Percentiles rank a stretch among this genome's conserved stretches.
Evolutionary conservation across 148 eudicot genomes (phyloP).

Genomic region (Simmondsia chinensis): DNA sequence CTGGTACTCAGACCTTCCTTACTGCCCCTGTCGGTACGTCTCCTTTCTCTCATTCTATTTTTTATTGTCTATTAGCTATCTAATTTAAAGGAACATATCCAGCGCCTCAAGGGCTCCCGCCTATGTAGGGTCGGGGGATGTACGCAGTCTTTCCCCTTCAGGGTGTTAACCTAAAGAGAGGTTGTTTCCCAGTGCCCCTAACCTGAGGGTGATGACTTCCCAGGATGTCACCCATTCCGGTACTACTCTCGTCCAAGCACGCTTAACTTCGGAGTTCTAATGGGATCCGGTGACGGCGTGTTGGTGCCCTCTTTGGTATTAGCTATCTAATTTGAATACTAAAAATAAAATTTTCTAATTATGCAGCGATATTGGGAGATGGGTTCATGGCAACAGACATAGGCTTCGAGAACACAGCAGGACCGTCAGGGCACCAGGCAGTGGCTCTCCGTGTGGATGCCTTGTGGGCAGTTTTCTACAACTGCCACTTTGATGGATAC

Average conservation of each 20-base stretch:
- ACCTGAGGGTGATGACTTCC: too few species aligned
- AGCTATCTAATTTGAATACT: not conserved
- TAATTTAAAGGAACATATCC: not conserved
- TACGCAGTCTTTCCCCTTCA: too few species aligned
- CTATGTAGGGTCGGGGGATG: too few species aligned
- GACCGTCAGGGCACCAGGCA: slow-evolving; percentile 20
- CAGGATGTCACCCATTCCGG: too few species aligned
- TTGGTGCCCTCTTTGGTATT: not conserved
- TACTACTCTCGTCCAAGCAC: too few species aligned
- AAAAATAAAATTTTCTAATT: too few species aligned
- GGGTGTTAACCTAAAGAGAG: too few species aligned
- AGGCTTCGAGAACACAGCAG: slow-evolving; percentile 31
- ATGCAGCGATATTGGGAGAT: slow-evolving; percentile 27
- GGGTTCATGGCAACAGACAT: slow-evolving; percentile 28
- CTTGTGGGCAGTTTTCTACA: slow-evolving; percentile 22
- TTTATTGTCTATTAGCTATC: not conserved
- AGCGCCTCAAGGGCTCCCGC: too few species aligned
- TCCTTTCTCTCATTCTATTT: not conserved
- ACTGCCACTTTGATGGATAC: slow-evolving; percentile 28
- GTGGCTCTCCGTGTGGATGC: slow-evolving; percentile 27
- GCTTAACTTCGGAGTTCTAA: too few species aligned
- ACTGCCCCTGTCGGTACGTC: slow-evolving; percentile 51
- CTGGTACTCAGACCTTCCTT: slow-evolving; percentile 26
- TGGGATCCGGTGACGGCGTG: too few species aligned
- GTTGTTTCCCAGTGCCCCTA: too few species aligned